Evolutionary conservation across 2,329 filamentous ascomycete genomes (phyloP), one percentile per base, ranked within the genome.

Genomic region (Claviceps cyperi): DNA sequence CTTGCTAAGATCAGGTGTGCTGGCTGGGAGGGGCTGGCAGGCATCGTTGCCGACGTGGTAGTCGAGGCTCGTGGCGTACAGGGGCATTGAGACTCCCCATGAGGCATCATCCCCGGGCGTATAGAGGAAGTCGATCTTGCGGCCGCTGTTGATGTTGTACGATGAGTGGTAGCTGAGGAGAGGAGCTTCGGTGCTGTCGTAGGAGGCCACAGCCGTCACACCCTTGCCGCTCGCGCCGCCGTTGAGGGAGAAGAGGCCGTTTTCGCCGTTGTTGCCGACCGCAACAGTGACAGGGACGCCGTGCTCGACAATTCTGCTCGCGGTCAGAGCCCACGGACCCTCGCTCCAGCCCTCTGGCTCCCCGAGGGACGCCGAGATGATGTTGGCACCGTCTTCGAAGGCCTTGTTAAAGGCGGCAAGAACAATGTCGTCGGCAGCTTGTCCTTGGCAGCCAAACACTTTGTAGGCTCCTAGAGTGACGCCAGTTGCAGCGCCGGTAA

Each of bases 1-100:
- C 21, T 66, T 64, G 14, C 71, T 71, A 19, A 81, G 67, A 56
- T 78, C 70, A 3, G 75, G 73, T 1, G 71, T 74, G 50, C 67
- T 64, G 19, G 62, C 67, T 4, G 75, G 72, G 37, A 75, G 19
- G 5, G 47, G 43, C 14, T 46, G 24, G 43, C 52, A 73, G 4
- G 54, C 58, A 2, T 52, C 57, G 4, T 68, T 67, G 21, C 60
- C 37, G 22, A 48, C 56, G 22, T 69, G 69, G 3, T 60, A 50
- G 1, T 65, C 64, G 51, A 65, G 71, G 41, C 64, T 49, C 8
- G 49, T 36, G 4, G 51, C 46, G 63, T 50, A 72, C 71, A 15
- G 52, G 38, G 32, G 55, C 38, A 3, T 55, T 11, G 5, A 49
- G 19, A 46, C 22, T 11, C 52, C 28, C 60, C 57, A 32, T 6